A percentile compares a stretch with the other conserved stretches of the same genome.
These are phyloP conservation scores for Candida anutae DNA, from an alignment of 1,139 yeast genomes.

Conservation along the genomic window DNA sequence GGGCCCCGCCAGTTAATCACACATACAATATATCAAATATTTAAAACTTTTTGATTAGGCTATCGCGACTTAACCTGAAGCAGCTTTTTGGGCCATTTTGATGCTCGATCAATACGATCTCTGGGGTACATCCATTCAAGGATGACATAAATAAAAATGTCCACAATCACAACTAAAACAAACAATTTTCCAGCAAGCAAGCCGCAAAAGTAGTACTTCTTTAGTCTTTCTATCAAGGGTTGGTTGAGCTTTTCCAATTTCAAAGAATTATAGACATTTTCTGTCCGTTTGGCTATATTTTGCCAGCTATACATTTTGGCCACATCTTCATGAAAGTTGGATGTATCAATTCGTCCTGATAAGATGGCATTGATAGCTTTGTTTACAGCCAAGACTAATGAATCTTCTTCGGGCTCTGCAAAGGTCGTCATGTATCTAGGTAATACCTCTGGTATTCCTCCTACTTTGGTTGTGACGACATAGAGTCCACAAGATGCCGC, in stretches of 20 bases:
- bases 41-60: not conserved
- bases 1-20: not conserved
- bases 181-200: conserved; percentile 79
- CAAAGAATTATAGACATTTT: conserved; percentile 63
- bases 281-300: conserved; percentile 82
- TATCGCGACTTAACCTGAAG: conserved; percentile 3
- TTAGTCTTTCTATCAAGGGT: conserved; percentile 42
- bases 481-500: conserved; percentile 95
- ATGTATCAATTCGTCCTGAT: conserved; percentile 57
- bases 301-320: conserved; percentile 87
- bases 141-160: conserved; percentile 53
- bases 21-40: not conserved
- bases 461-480: conserved; percentile 93
- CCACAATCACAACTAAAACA: conserved; percentile 72
- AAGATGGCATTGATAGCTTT: conserved; percentile 55
- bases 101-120: conserved; percentile 57
- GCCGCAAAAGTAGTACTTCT: conserved; percentile 67
- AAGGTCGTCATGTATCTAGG: conserved; percentile 92
- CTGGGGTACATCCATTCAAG: conserved; percentile 70
- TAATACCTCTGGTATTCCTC: conserved; percentile 95
- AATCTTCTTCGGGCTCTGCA: conserved; percentile 78
- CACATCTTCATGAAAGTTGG: conserved; percentile 70
- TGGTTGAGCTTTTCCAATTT: conserved; percentile 35
- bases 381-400: conserved; percentile 62
- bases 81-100: conserved; percentile 73